These are phyloP conservation scores for Paramyrothecium roridum DNA, from an alignment of 2,329 filamentous ascomycete genomes.

Conservation along the genomic window DNA sequence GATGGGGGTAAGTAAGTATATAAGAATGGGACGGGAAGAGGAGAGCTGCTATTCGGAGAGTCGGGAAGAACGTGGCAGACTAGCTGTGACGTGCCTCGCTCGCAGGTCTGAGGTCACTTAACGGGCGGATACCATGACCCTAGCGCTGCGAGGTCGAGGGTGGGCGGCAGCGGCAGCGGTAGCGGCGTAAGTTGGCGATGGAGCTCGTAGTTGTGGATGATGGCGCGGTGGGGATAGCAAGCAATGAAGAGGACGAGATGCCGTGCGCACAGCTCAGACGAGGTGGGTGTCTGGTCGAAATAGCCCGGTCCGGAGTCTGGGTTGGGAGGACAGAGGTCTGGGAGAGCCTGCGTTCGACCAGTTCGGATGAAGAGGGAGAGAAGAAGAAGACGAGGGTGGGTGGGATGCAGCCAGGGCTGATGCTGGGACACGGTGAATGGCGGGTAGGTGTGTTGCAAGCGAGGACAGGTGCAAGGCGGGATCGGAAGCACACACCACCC, in stretches of 20 bases:
- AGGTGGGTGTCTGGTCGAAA: not conserved
- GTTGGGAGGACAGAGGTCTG: not conserved
- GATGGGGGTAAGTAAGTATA: constrained; percentile 25
- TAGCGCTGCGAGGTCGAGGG: not conserved
- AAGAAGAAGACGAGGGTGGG: constrained; percentile 8
- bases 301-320: not conserved
- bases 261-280: too few species aligned
- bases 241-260: not conserved
- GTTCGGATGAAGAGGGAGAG: not conserved
- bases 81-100: not conserved
- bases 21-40: constrained; percentile 19
- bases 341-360: not conserved
- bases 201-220: not conserved
- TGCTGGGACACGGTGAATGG: not conserved
- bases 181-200: not conserved
- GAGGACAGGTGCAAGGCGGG: not conserved
- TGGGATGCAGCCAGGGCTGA: constrained; percentile 1
- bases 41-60: constrained; percentile 10
- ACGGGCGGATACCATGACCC: not conserved
- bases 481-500: not conserved
- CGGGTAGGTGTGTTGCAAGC: not conserved
- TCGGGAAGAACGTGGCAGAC: too few species aligned
- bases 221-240: not conserved
- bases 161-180: not conserved
- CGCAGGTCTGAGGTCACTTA: not conserved